Conservation (phyloP, 2,329 filamentous ascomycete species). For the Fusarium proliferatum region DNA sequence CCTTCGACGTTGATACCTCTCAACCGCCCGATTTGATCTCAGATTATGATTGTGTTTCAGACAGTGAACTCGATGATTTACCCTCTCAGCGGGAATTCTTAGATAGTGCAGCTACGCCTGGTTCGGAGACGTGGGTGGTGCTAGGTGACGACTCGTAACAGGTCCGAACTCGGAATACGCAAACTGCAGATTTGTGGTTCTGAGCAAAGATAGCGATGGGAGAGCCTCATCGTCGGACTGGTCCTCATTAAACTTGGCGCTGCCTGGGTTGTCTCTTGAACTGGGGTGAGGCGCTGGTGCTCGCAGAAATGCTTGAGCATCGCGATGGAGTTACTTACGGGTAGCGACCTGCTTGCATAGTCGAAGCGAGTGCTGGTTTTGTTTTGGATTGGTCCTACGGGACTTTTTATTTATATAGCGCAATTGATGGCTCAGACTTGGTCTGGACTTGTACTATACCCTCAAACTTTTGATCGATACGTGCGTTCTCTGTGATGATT, state of each 20-base stretch:
- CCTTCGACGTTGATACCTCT: constrained; percentile 51
- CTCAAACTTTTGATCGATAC: neutral
- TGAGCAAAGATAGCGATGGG: constrained; percentile 39
- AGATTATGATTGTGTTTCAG: constrained; percentile 53
- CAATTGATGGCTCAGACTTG: constrained; percentile 3
- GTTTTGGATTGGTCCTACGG: constrained; percentile 10
- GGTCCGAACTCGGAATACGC: constrained; percentile 52
- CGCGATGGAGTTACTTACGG: constrained; percentile 2
- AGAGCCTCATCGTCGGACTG: constrained; percentile 52
- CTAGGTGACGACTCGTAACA: constrained; percentile 61
- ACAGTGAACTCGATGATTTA: constrained; percentile 50
- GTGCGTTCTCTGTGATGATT: neutral
- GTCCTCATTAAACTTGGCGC: constrained; percentile 49
- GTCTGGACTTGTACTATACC: neutral
- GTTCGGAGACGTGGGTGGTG: constrained; percentile 55
- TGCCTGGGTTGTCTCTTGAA: constrained; percentile 11
- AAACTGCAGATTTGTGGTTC: constrained; percentile 42
- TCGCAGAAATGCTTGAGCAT: constrained; percentile 46
- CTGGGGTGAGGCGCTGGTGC: constrained; percentile 39
- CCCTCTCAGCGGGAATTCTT: constrained; percentile 48
- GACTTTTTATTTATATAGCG: constrained; percentile 14
- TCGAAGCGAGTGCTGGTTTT: constrained; percentile 28
- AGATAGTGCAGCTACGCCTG: constrained; percentile 44
- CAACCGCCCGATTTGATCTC: constrained; percentile 51
- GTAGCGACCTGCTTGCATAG: constrained; percentile 38